phyloP scores from a whole-genome alignment of 345 rosid species.

The Linum trigynum region DNA sequence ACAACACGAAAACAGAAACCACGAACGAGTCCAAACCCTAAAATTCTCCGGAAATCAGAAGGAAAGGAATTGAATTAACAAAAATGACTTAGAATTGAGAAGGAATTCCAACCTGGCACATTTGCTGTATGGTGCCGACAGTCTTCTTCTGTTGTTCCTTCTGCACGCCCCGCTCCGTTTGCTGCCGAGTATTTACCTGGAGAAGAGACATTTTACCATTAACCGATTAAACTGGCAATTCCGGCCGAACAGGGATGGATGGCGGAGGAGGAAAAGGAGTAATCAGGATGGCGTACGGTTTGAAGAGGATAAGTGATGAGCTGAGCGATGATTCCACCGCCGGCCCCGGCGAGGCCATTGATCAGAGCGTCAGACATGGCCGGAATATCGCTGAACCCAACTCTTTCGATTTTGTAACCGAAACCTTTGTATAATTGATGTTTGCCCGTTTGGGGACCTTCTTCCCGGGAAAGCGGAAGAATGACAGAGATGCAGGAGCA shows the following conservation, averaged over 20 bases:
- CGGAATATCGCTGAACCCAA: neutral
- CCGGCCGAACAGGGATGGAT: neutral
- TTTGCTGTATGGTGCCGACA: slow-evolving; percentile 60
- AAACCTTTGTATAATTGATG: neutral
- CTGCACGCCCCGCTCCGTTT: slow-evolving; percentile 72
- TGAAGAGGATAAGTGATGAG: slow-evolving; percentile 92
- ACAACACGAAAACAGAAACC: neutral
- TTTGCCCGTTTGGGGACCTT: too few species aligned
- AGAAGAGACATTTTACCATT: neutral
- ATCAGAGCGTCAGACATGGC: slow-evolving; percentile 93
- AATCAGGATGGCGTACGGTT: slow-evolving; percentile 39
- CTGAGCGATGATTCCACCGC: slow-evolving; percentile 96
- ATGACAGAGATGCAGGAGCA: too few species aligned
- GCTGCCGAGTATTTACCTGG: slow-evolving; percentile 94
- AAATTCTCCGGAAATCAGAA: neutral
- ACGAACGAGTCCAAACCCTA: neutral
- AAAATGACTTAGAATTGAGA: neutral
- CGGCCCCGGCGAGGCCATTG: slow-evolving; percentile 91
- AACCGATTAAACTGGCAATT: too few species aligned
- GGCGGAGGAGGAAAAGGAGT: neutral
- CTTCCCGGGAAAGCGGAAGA: neutral
- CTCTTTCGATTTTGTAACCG: neutral
- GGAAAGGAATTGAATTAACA: neutral
- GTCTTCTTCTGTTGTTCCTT: slow-evolving; percentile 61
- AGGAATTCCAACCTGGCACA: slow-evolving; percentile 53